Conservation (phyloP, 2,329 filamentous ascomycete genomes). For the Botrytis aclada region DNA sequence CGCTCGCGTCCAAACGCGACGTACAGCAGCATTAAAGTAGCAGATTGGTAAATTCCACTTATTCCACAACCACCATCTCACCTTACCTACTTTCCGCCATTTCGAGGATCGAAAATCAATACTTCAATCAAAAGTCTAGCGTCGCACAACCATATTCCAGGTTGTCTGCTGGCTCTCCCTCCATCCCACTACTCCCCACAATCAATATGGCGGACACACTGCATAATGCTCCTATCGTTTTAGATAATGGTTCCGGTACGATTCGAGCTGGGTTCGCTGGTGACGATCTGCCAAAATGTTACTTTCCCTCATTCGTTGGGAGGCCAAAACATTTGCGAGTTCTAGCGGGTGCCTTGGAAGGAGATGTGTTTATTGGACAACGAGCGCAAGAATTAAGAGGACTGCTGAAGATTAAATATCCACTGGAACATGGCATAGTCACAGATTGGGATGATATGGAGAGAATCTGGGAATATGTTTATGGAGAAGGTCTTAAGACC, state of each 20-base stretch:
- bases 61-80: constrained; percentile 1
- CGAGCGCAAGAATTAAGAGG: constrained; percentile 85
- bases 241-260: constrained; percentile 97
- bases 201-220: constrained; percentile 62
- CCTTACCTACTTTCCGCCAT: neutral
- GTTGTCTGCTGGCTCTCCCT: neutral
- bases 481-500: constrained; percentile 92
- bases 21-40: neutral
- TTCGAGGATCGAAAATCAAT: neutral
- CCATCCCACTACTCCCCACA: neutral
- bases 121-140: neutral
- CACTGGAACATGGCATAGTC: constrained; percentile 94
- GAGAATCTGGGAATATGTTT: constrained; percentile 98
- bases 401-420: constrained; percentile 91
- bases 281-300: constrained; percentile 93
- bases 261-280: constrained; percentile 96
- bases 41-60: constrained; percentile 2
- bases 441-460: constrained; percentile 99
- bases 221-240: constrained; percentile 96
- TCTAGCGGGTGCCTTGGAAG: constrained; percentile 92
- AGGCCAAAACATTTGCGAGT: constrained; percentile 93
- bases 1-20: constrained; percentile 18
- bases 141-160: neutral
- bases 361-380: constrained; percentile 94
- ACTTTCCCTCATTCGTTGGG: constrained; percentile 95